A percentile compares a stretch with the other conserved stretches of the same genome.
Evolutionary conservation across 805 yeast species (phyloP).

Genomic region (Candida lessepsii): DNA sequence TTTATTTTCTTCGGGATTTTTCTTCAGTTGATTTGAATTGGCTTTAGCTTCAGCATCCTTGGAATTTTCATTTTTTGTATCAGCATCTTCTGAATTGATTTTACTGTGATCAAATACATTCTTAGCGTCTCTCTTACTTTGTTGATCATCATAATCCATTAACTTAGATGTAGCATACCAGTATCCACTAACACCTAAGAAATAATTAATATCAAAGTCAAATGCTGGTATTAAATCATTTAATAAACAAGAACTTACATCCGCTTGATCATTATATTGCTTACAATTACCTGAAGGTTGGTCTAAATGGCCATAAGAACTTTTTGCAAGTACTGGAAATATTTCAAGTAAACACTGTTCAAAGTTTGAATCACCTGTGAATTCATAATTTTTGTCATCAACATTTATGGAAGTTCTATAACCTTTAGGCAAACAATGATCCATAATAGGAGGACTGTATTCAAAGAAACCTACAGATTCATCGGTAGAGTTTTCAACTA

Average conservation of each 20-base stretch:
- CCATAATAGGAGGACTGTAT: conserved; percentile 33
- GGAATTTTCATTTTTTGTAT: neutral
- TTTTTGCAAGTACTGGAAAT: conserved; percentile 43
- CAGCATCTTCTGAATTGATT: no score
- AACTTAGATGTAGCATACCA: conserved; percentile 60
- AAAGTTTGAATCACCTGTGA: conserved; percentile 55
- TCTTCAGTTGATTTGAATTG: neutral
- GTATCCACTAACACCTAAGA: conserved; percentile 66
- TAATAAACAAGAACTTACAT: conserved; percentile 48
- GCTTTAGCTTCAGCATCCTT: no score
- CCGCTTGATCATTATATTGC: conserved; percentile 26
- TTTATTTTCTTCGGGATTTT: neutral
- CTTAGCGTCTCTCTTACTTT: neutral
- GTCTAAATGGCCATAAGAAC: conserved; percentile 25
- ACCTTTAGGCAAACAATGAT: conserved; percentile 60
- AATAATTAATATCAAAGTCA: conserved; percentile 55
- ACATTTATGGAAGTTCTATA: conserved; percentile 26
- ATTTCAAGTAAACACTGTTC: conserved; percentile 46
- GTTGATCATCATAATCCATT: conserved; percentile 27
- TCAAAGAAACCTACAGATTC: conserved; percentile 10
- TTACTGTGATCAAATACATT: conserved; percentile 4
- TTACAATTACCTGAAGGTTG: conserved; percentile 27
- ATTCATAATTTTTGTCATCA: conserved; percentile 28
- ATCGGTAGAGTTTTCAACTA: conserved; percentile 24
- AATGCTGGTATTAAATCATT: conserved; percentile 54